Conservation (phyloP, 1,139 yeast species). For the Geotrichum citri-aurantii region DNA sequence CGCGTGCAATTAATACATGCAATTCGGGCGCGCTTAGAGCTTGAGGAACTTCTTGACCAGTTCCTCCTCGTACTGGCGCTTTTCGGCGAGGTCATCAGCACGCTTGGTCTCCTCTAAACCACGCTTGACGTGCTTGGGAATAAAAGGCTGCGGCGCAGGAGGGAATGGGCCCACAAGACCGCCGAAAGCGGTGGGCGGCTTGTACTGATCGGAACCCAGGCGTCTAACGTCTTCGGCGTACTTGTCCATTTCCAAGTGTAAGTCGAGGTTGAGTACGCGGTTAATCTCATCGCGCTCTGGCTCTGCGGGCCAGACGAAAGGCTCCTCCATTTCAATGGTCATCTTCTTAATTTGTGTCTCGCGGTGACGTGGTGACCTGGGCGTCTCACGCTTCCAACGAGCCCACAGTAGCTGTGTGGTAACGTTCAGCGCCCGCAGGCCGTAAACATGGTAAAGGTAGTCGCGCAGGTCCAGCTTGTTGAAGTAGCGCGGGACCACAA, state of each 20-base stretch:
- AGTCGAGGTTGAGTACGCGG: constrained; percentile 28
- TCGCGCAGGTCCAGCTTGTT: constrained; percentile 89
- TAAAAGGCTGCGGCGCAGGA: constrained; percentile 61
- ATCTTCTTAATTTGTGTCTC: constrained; percentile 81
- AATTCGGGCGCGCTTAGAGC: constrained; percentile 1
- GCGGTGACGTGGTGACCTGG: constrained; percentile 67
- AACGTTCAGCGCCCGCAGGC: constrained; percentile 78
- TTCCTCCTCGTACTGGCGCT: constrained; percentile 23
- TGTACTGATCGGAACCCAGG: constrained; percentile 62
- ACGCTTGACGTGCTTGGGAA: constrained; percentile 48
- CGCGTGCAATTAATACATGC: neutral
- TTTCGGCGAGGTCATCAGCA: constrained; percentile 25
- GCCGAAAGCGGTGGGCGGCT: constrained; percentile 67
- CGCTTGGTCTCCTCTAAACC: constrained; percentile 41
- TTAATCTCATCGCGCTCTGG: constrained; percentile 38
- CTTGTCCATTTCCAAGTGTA: constrained; percentile 29
- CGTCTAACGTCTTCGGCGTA: constrained; percentile 33
- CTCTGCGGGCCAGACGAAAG: constrained; percentile 87
- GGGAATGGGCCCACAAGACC: constrained; percentile 72
- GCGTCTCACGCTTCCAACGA: constrained; percentile 54
- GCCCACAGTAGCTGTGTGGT: constrained; percentile 83
- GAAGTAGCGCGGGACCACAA: constrained; percentile 84
- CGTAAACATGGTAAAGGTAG: constrained; percentile 81
- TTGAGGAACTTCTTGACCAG: constrained; percentile 22
- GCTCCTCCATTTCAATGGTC: constrained; percentile 91